Conservation (phyloP, 257 asterid species). For the Solanum virginianum region DNA sequence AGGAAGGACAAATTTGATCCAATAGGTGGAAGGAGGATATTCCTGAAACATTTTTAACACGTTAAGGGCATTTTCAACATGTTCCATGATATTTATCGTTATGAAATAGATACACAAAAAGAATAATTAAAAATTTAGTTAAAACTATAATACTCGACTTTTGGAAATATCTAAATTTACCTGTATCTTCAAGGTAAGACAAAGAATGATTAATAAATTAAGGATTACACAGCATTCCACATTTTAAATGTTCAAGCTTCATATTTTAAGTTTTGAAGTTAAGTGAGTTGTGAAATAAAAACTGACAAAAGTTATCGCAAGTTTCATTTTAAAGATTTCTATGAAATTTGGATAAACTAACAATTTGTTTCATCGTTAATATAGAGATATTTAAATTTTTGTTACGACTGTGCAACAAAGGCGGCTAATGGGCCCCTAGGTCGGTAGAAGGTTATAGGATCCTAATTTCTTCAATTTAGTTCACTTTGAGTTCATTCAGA, state of each 20-base stretch:
- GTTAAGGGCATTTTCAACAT: no score
- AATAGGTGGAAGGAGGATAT: no score
- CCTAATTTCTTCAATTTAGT: background rate
- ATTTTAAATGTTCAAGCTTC: background rate
- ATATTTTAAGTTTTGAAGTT: background rate
- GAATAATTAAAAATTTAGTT: no score
- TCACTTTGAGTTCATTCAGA: background rate
- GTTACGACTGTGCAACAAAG: background rate
- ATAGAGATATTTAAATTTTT: background rate
- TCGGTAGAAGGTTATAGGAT: background rate
- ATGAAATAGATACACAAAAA: no score
- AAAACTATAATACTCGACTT: no score
- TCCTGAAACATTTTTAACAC: no score
- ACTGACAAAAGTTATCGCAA: background rate
- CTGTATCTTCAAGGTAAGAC: no score
- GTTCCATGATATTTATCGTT: no score
- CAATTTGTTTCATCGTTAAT: no score
- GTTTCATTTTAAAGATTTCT: background rate
- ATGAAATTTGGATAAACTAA: no score
- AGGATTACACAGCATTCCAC: background rate
- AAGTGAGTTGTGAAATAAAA: background rate
- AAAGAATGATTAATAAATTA: background rate
- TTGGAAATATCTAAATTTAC: no score
- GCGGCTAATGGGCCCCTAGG: background rate
- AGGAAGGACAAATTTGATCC: no score